phyloP scores from a whole-genome alignment of 148 eudicot genomes.

The Cornus controversa region DNA sequence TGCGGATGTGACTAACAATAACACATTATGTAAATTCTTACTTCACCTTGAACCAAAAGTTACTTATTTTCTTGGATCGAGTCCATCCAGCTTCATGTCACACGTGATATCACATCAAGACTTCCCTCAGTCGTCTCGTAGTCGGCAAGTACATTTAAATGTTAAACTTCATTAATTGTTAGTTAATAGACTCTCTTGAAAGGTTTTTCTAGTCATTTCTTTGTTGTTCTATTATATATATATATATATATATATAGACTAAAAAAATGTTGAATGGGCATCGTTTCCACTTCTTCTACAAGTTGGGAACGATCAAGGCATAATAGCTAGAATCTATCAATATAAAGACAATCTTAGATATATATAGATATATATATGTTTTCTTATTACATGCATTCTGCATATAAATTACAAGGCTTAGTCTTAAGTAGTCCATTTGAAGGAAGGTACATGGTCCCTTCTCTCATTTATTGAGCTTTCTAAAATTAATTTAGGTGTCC shows the following conservation, averaged over 20 bases:
- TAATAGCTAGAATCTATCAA: neutral
- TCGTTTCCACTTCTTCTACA: neutral
- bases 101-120: neutral
- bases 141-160: neutral
- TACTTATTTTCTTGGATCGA: no score
- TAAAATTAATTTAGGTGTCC: no score
- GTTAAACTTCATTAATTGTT: neutral
- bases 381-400: no score
- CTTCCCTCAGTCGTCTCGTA: neutral
- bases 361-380: no score
- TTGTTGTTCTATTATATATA: neutral
- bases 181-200: neutral
- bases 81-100: neutral
- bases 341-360: neutral
- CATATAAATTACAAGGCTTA: neutral
- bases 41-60: no score
- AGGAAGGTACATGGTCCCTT: neutral
- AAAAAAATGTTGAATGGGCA: neutral
- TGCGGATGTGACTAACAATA: no score
- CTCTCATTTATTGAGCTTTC: no score
- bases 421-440: neutral
- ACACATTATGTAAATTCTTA: no score
- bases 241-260: no score
- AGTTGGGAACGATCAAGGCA: neutral
- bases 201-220: neutral